Percentiles rank a stretch among this genome's conserved stretches.
phyloP scores from a whole-genome alignment of 164 flowering plant species.

The Piper longum region DNA sequence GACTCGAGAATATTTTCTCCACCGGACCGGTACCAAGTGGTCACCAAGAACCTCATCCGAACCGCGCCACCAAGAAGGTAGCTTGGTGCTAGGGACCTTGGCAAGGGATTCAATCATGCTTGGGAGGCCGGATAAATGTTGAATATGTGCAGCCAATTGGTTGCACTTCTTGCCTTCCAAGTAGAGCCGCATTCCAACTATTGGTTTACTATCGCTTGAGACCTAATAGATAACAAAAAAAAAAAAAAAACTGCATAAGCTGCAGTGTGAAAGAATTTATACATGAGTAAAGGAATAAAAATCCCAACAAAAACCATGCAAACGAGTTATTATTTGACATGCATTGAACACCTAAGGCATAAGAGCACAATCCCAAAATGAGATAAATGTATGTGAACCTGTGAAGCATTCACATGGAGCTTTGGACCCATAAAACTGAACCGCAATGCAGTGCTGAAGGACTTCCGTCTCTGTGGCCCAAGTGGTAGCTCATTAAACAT shows the following conservation, averaged over 20 bases:
- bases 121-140: constrained; percentile 74
- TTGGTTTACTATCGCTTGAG: constrained; percentile 50
- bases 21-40: constrained; percentile 53
- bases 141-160: constrained; percentile 63
- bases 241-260: background rate
- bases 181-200: constrained; percentile 64
- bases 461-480: constrained; percentile 55
- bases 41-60: constrained; percentile 41
- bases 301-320: background rate
- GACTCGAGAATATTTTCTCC: constrained; percentile 57
- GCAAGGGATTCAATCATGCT: constrained; percentile 24
- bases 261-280: background rate
- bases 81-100: constrained; percentile 4
- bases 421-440: constrained; percentile 67
- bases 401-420: constrained; percentile 43
- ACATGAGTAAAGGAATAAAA: background rate
- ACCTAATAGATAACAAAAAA: constrained; percentile 26
- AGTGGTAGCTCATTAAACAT: constrained; percentile 84
- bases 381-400: constrained; percentile 26
- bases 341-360: background rate
- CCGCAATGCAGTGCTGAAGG: constrained; percentile 48
- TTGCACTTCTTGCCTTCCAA: constrained; percentile 82
- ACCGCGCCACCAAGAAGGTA: constrained; percentile 52
- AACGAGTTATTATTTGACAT: background rate
- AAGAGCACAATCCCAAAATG: background rate